Conservation (phyloP, 345 rosid species). For the Eucalyptus regnans region DNA sequence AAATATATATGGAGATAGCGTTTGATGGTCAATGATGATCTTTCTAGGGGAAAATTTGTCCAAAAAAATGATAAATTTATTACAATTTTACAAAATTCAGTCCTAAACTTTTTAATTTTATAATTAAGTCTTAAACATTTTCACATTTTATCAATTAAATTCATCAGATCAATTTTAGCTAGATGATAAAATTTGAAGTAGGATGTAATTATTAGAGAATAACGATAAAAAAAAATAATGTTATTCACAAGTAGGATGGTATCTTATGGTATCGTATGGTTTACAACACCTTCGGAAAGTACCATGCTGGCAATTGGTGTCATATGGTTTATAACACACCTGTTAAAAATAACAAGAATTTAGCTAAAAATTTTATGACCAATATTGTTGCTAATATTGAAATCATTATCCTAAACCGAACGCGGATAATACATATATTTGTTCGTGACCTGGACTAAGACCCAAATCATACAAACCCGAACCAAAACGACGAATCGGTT, state of each 20-base stretch:
- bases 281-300: neutral
- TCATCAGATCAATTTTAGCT: no score
- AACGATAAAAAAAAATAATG: no score
- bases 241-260: neutral
- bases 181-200: no score
- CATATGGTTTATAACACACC: neutral
- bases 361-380: neutral
- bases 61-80: no score
- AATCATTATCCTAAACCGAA: neutral
- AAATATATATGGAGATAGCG: neutral
- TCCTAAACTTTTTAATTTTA: no score
- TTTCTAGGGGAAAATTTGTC: no score
- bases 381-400: neutral
- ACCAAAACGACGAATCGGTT: fast-evolving
- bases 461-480: neutral
- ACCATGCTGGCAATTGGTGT: neutral
- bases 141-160: no score
- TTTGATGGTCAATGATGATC: neutral
- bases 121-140: no score
- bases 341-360: neutral
- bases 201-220: neutral
- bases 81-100: no score
- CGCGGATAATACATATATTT: no score
- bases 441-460: neutral
- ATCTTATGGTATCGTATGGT: neutral